Conservation (phyloP, 179 eudicot species). For the Beta lomatogona region DNA sequence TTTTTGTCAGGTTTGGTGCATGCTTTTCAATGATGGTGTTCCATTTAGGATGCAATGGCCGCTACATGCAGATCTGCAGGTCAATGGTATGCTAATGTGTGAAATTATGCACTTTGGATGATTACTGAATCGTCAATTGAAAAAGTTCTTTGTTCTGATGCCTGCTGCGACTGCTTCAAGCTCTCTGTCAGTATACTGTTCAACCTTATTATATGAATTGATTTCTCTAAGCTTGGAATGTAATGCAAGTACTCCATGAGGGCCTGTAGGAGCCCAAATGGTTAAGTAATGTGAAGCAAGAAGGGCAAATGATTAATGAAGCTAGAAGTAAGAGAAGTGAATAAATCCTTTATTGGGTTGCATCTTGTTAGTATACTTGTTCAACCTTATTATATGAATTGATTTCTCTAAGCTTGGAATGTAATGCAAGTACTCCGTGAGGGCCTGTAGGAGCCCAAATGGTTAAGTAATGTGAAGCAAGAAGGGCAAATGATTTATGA, state of each 20-base stretch:
- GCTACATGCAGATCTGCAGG: slow-evolving; percentile 77
- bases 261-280: too few relatives aligned
- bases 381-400: background rate
- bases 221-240: too few relatives aligned
- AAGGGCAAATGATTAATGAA: too few relatives aligned
- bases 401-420: too few relatives aligned
- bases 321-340: too few relatives aligned
- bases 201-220: background rate
- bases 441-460: too few relatives aligned
- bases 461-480: too few relatives aligned
- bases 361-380: background rate
- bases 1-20: slow-evolving; percentile 82
- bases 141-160: background rate
- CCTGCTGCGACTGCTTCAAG: background rate
- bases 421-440: too few relatives aligned
- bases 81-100: slow-evolving; percentile 68
- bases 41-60: slow-evolving; percentile 99
- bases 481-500: too few relatives aligned
- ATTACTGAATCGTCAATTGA: background rate
- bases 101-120: slow-evolving; percentile 8
- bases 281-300: too few relatives aligned
- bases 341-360: too few relatives aligned
- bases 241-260: too few relatives aligned
- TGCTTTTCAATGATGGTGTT: slow-evolving; percentile 89
- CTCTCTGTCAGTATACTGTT: background rate